phyloP scores from a whole-genome alignment of 208 protist species.

The Acanthamoeba quina region DNA sequence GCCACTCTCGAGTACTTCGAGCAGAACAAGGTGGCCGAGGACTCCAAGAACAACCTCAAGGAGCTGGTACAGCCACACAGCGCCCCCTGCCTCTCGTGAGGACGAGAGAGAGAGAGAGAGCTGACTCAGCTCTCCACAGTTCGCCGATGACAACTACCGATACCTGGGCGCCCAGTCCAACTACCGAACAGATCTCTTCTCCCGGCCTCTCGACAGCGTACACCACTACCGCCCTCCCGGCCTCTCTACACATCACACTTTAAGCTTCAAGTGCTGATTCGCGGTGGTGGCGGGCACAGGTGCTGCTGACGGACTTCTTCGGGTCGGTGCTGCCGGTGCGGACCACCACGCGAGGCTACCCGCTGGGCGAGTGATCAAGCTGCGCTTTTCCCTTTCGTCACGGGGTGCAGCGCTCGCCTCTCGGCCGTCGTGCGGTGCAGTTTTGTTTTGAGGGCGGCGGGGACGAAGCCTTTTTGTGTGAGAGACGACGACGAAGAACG shows the following conservation, averaged over 20 bases:
- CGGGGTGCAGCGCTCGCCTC: too few relatives aligned
- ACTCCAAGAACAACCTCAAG: constrained; percentile 35
- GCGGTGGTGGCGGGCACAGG: background rate
- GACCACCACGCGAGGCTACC: constrained; percentile 6
- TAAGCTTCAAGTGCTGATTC: background rate
- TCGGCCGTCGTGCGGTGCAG: too few relatives aligned
- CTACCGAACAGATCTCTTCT: constrained; percentile 60
- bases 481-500: too few relatives aligned
- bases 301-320: constrained; percentile 68
- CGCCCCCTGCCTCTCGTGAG: background rate
- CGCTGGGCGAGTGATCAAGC: background rate
- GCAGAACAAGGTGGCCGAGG: constrained; percentile 40
- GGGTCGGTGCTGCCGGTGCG: constrained; percentile 57
- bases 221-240: background rate
- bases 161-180: constrained; percentile 55
- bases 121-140: background rate
- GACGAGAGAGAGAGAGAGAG: too few relatives aligned
- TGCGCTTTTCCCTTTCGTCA: too few relatives aligned
- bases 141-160: constrained; percentile 28
- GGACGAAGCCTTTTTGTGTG: too few relatives aligned
- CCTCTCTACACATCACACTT: background rate
- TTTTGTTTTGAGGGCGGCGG: too few relatives aligned
- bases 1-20: constrained; percentile 90
- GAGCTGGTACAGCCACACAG: background rate
- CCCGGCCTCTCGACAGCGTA: background rate